phyloP scores from a whole-genome alignment of 202 grass and related monocot genomes.

The Cymbopogon flexuosus region DNA sequence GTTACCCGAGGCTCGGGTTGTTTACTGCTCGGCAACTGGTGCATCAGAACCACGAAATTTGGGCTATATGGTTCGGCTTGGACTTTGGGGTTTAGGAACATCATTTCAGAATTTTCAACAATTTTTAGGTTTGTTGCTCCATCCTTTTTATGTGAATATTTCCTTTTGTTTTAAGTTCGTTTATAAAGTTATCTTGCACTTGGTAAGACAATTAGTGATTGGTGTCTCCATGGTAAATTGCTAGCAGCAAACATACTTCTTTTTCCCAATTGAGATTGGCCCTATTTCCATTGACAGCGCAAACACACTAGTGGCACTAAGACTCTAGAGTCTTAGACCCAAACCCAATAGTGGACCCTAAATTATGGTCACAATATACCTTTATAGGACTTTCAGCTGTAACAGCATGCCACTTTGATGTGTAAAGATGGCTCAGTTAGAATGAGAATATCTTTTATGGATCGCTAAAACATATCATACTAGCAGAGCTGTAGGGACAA shows the following conservation, averaged over 20 bases:
- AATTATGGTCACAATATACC: too few relatives aligned
- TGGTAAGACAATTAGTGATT: constrained; percentile 10
- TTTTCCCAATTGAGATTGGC: not conserved
- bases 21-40: constrained; percentile 99
- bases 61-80: constrained; percentile 96
- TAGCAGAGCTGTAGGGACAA: not conserved
- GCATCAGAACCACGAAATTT: constrained; percentile 97
- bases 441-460: constrained; percentile 10
- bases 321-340: not conserved
- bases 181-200: constrained; percentile 12
- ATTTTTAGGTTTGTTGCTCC: constrained; percentile 65
- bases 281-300: not conserved
- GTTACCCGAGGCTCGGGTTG: constrained; percentile 73
- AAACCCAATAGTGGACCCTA: not conserved
- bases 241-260: not conserved
- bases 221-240: not conserved
- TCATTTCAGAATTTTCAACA: constrained; percentile 69
- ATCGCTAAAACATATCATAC: constrained; percentile 28
- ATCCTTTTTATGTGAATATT: constrained; percentile 2
- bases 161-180: constrained; percentile 8
- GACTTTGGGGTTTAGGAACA: constrained; percentile 88
- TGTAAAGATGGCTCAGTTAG: constrained; percentile 2
- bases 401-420: constrained; percentile 8
- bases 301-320: not conserved
- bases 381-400: not conserved